These are phyloP conservation scores for Fusarium sp. DNA, from an alignment of 2,329 filamentous ascomycete species.

Conservation along the genomic window DNA sequence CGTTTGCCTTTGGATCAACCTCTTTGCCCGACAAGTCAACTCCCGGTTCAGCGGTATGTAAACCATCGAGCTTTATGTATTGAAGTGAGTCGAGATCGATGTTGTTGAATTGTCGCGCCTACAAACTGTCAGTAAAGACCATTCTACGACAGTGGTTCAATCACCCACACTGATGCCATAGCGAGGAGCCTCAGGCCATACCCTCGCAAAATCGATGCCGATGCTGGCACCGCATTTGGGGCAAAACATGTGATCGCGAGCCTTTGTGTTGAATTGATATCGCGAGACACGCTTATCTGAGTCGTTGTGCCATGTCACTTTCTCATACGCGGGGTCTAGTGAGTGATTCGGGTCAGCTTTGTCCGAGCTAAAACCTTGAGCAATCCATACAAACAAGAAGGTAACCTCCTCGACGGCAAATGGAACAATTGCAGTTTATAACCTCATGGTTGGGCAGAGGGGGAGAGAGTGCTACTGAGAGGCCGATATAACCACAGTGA, in stretches of 20 bases:
- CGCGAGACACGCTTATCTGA: conserved; percentile 41
- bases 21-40: conserved; percentile 49
- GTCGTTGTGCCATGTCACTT: conserved; percentile 54
- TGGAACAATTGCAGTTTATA: conserved; percentile 62
- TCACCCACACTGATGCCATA: conserved; percentile 56
- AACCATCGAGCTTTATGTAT: conserved; percentile 49
- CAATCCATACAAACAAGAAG: conserved; percentile 54
- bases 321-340: conserved; percentile 49
- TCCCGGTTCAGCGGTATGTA: conserved; percentile 44
- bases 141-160: accelerated
- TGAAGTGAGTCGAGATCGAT: conserved; percentile 51
- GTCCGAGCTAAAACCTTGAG: too few relatives aligned
- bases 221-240: conserved; percentile 56
- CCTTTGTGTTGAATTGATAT: conserved; percentile 55
- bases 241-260: conserved; percentile 59
- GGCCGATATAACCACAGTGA: conserved; percentile 61
- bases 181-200: conserved; percentile 30
- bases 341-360: background rate
- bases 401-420: conserved; percentile 60
- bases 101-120: conserved; percentile 53
- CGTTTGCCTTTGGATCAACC: conserved; percentile 3
- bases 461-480: conserved; percentile 57
- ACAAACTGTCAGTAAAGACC: background rate
- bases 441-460: conserved; percentile 56
- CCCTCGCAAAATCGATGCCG: conserved; percentile 53